Evolutionary conservation across 139 green algal genomes (phyloP), one percentile per base, ranked within the genome.

Genomic region (Asterochloris sp.): DNA sequence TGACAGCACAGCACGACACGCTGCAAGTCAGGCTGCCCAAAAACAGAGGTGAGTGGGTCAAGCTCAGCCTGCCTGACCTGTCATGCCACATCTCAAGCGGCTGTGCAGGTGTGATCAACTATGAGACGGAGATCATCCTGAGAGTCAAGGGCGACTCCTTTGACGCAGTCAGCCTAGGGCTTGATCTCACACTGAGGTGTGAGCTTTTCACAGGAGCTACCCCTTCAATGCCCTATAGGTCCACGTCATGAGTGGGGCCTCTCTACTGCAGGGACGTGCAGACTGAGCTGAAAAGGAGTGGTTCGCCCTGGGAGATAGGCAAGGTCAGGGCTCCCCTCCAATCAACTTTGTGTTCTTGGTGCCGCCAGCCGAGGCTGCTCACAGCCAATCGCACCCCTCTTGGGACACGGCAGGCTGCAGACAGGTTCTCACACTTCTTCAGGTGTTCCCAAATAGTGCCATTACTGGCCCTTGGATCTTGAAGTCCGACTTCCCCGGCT

Each of bases 61-160:
- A 54, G 38, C 38, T 54, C 38, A 54, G 38, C 38, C 38, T 54
- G 38, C 38, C 38, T 54, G 38, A 54, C 38, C 38, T 54, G 38
- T 6, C 38, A 54, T 6, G 38, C 38, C 38, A 54, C 38, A 54
- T 10, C 38, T 6, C 38, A 54, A 6, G 38, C 38, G 38, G 38
- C 38, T 54, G 38, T 54, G 38, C 38, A 54, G 38, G 38, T 54
- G 29, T 76, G 21, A 29, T 83, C 8, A 69, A 83, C 80, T 83
- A 78, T 64, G 80, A 83, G 69, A 74, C 54, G 14, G 80, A 83
- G n/a, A n/a, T 83, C 11, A 15, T 78, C 13, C 16, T 83, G 60
- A 69, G 69, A 14, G 15, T 83, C 4, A 54, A 27, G 11, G 67
- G 63, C 16, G 60, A 79, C 60, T 29, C 38, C 62, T 62, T 78